Base-by-base conservation (phyloP, 345 rosid species). In the Clarkia xantiana region DNA sequence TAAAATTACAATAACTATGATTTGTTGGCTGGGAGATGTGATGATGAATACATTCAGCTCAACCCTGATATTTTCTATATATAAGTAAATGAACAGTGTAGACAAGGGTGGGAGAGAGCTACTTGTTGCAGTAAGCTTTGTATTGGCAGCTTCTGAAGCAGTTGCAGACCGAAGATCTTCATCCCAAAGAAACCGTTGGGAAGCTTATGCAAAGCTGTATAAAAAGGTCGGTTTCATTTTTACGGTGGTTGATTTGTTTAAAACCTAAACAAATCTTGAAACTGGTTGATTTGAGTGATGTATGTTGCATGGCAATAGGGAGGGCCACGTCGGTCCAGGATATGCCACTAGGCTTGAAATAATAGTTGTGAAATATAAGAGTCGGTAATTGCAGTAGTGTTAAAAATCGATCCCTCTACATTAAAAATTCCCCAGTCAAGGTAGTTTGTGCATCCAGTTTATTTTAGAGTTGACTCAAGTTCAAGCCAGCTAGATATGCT, bases 81-180 rank as follows among this genome's bases (percentile, higher is more conserved):
- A 62, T 9, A 57, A 50, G 53, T 51, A 36, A 58, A 67, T 60
- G 9, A 29, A 7, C 75, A 81, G 90, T 52, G 68, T 81, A 40
- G 77, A 78, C 20, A 78, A 78, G 40, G 82, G 71, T 53, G 82
- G 80, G 40, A 67, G 65, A 58, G 85, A 81, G 62, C 64, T 81
- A 66, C 78, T 81, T 50, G 82, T 81, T 50, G 90, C 85, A 66
- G 90, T 78, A 67, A 75, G 80, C 71, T 81, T 76, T 72, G 80
- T 66, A 53, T 56, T 78, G 65, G 76, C 78, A 22, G 80, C 90
- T 59, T 74, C 85, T 58, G 82, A 81, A 68, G 82, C 78, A 16
- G 85, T 81, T 14, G 82, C 85, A 60, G 78, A 74, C 43, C 66
- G 90, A 64, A 76, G 78, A 71, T 76, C 79, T 58, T 74, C 82